phyloP scores from a whole-genome alignment of 1,139 yeast genomes.

The Casaregolazyma lundiana region DNA sequence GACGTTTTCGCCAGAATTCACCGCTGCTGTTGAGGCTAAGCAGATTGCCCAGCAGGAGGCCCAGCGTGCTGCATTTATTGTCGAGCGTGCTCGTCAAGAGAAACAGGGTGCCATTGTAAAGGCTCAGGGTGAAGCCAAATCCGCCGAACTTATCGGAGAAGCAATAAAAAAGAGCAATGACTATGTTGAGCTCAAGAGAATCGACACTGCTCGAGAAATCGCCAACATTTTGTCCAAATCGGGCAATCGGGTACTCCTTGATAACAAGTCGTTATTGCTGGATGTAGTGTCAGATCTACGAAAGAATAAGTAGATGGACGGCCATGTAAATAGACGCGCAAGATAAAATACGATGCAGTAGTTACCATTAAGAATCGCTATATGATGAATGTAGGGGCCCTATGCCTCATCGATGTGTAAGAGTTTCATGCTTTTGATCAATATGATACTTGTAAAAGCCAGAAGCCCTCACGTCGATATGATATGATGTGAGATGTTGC shows the following conservation, averaged over 20 bases:
- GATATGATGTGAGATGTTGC: too few relatives aligned
- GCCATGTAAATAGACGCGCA: neutral
- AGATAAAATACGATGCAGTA: too few relatives aligned
- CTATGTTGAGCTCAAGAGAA: constrained; percentile 92
- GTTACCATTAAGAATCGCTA: too few relatives aligned
- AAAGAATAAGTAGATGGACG: constrained; percentile 5
- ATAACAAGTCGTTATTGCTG: constrained; percentile 84
- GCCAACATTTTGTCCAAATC: constrained; percentile 79
- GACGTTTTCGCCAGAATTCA: constrained; percentile 97
- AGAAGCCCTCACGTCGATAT: too few relatives aligned
- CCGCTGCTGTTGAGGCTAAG: constrained; percentile 96
- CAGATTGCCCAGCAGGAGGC: constrained; percentile 99
- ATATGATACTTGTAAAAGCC: too few relatives aligned
- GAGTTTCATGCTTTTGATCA: too few relatives aligned
- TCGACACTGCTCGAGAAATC: constrained; percentile 96
- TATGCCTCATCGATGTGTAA: too few relatives aligned
- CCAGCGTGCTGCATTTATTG: constrained; percentile 94
- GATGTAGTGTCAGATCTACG: constrained; percentile 69
- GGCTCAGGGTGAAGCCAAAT: constrained; percentile 97
- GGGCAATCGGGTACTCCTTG: constrained; percentile 87
- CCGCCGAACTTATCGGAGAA: constrained; percentile 98
- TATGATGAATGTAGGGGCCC: too few relatives aligned
- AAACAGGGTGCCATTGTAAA: constrained; percentile 94
- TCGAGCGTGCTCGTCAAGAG: constrained; percentile 95
- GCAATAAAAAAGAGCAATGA: constrained; percentile 95